These are phyloP conservation scores for Trichoderma oligosporum DNA, from an alignment of 2,329 filamentous ascomycete genomes.

Conservation along the genomic window DNA sequence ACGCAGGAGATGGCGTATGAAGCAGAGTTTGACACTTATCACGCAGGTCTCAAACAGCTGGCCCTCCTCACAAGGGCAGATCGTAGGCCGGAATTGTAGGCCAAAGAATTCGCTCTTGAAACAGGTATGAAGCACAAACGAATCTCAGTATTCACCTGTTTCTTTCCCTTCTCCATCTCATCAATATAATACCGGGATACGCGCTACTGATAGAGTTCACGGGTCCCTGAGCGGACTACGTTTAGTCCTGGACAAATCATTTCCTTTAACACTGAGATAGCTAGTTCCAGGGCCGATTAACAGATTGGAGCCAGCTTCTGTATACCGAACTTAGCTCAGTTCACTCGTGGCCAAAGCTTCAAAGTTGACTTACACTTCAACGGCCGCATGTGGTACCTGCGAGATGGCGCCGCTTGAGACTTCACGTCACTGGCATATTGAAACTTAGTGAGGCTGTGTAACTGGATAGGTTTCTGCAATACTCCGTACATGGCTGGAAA, in stretches of 20 bases:
- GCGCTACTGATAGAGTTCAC: constrained; percentile 11
- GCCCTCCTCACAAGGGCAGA: constrained; percentile 3
- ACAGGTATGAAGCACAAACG: neutral
- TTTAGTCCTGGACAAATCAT: neutral
- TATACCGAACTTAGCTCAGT: no score
- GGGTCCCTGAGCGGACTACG: constrained; percentile 3
- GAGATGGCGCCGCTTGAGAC: neutral
- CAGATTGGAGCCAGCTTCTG: no score
- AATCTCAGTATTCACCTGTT: neutral
- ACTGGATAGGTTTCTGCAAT: neutral
- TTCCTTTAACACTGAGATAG: neutral
- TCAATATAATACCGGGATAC: neutral
- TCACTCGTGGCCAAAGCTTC: neutral
- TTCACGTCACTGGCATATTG: neutral
- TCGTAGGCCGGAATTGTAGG: neutral
- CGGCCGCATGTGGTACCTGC: neutral
- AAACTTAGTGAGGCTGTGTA: neutral
- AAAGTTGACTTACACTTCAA: neutral
- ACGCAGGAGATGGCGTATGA: neutral
- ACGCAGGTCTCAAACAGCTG: constrained; percentile 12
- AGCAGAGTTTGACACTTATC: constrained; percentile 12
- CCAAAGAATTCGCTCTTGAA: neutral
- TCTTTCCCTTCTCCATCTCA: neutral
- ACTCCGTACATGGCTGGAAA: neutral
- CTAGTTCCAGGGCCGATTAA: neutral